Percentiles rank a stretch among this genome's conserved stretches.
phyloP scores from a whole-genome alignment of 768 basidiomycete species.

The Ramaria sp. region DNA sequence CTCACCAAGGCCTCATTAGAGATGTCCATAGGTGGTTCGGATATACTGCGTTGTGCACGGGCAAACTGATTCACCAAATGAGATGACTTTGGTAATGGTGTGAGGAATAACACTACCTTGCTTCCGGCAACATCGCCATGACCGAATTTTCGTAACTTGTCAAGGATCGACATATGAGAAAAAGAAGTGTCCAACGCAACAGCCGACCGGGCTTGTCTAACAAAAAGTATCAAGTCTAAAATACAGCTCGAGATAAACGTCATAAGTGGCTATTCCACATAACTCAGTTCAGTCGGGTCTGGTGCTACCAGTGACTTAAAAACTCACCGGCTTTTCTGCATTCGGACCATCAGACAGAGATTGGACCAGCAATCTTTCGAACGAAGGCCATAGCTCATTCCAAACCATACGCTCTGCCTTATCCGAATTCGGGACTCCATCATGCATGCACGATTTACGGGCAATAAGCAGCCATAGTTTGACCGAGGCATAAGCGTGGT shows the following conservation, averaged over 20 bases:
- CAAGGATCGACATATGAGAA: constrained; percentile 37
- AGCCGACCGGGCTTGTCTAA: constrained; percentile 43
- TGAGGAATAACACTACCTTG: constrained; percentile 32
- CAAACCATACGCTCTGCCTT: constrained; percentile 35
- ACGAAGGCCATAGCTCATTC: constrained; percentile 72
- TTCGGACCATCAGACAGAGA: constrained; percentile 39
- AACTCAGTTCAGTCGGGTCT: constrained; percentile 13
- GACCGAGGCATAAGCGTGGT: constrained; percentile 56
- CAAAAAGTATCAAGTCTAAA: constrained; percentile 54
- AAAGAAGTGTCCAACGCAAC: constrained; percentile 45
- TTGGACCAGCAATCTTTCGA: constrained; percentile 40
- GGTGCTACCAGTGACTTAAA: constrained; percentile 24
- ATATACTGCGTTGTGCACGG: constrained; percentile 41
- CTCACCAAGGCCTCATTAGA: constrained; percentile 37
- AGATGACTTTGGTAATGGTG: not conserved
- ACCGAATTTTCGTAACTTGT: constrained; percentile 35
- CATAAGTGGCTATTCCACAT: constrained; percentile 35
- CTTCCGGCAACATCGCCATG: constrained; percentile 36
- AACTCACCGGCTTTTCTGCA: constrained; percentile 22
- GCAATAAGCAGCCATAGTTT: constrained; percentile 64
- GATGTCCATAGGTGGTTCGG: constrained; percentile 39
- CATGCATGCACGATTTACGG: constrained; percentile 20
- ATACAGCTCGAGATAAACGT: constrained; percentile 49
- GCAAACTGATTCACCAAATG: constrained; percentile 30
- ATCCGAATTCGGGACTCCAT: constrained; percentile 15